These are phyloP conservation scores for Leccinum fibrillosum DNA, from an alignment of 768 basidiomycete genomes.

Conservation along the genomic window DNA sequence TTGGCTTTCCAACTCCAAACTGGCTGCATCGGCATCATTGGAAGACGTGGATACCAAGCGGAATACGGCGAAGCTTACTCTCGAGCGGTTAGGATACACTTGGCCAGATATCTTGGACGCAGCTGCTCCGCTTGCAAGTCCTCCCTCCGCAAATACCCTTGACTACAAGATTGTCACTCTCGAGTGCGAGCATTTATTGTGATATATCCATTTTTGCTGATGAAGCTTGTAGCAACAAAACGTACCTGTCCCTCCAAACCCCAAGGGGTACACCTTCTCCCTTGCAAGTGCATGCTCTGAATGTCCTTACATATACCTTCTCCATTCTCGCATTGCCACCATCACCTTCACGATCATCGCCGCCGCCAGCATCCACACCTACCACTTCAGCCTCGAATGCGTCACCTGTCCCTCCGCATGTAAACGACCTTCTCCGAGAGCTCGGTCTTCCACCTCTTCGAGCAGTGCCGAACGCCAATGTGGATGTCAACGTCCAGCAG, in stretches of 20 bases:
- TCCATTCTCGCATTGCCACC: conserved; percentile 55
- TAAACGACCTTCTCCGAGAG: conserved; percentile 62
- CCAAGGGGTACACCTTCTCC: conserved; percentile 48
- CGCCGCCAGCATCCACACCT: conserved; percentile 32
- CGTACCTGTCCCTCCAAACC: conserved; percentile 51
- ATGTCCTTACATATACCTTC: conserved; percentile 37
- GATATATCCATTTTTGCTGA: conserved; percentile 2
- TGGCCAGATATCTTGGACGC: conserved; percentile 46
- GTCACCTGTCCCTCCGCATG: conserved; percentile 42
- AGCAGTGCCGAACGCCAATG: conserved; percentile 28
- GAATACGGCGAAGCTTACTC: conserved; percentile 20
- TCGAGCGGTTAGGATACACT: conserved; percentile 35
- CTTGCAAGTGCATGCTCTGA: conserved; percentile 56
- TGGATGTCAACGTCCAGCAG: conserved; percentile 17
- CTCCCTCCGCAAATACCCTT: conserved; percentile 24
- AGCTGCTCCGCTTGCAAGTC: conserved; percentile 24
- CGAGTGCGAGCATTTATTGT: conserved; percentile 12
- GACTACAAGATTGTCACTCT: conserved; percentile 30
- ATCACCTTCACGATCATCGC: conserved; percentile 40
- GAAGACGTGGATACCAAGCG: conserved; percentile 16
- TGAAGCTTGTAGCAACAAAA: conserved; percentile 25
- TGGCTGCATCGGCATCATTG: conserved; percentile 11
- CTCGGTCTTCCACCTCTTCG: conserved; percentile 57
- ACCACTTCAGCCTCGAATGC: conserved; percentile 25
- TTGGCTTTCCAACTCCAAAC: conserved; percentile 21